phyloP scores from a whole-genome alignment of 2,329 filamentous ascomycete genomes.

The Colletotrichum sansevieriae region DNA sequence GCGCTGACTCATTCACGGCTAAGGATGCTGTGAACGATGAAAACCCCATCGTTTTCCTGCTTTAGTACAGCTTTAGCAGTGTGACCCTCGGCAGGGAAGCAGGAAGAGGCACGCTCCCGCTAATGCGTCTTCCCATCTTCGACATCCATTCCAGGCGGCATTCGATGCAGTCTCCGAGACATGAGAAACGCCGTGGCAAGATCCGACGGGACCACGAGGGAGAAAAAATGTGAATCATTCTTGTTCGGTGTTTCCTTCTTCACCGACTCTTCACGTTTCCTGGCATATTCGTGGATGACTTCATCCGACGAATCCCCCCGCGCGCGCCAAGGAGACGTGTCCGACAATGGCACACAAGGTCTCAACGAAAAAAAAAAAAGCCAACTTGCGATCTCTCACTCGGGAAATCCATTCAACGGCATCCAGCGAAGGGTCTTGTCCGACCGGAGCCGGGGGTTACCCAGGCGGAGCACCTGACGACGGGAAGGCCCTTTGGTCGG shows the following conservation, averaged over 20 bases:
- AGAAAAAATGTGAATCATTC: constrained; percentile 24
- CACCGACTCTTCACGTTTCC: constrained; percentile 42
- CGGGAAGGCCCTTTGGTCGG: background rate
- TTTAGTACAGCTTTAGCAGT: constrained; percentile 18
- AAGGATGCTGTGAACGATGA: constrained; percentile 35
- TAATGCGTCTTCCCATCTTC: constrained; percentile 36
- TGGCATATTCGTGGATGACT: constrained; percentile 36
- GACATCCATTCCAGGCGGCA: constrained; percentile 36
- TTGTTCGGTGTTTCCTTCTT: constrained; percentile 34
- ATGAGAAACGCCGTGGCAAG: constrained; percentile 32
- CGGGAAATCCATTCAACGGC: constrained; percentile 25
- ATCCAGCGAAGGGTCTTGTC: constrained; percentile 27
- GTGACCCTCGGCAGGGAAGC: constrained; percentile 41
- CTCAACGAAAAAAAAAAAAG: background rate
- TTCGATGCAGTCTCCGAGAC: constrained; percentile 41
- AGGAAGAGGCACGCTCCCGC: constrained; percentile 36
- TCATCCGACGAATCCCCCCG: constrained; percentile 27
- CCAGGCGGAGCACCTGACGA: constrained; percentile 21
- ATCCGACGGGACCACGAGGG: constrained; percentile 12
- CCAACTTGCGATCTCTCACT: constrained; percentile 21
- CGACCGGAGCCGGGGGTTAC: constrained; percentile 18
- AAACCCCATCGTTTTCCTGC: constrained; percentile 6
- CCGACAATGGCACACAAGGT: constrained; percentile 15
- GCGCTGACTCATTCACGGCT: constrained; percentile 35
- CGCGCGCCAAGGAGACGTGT: constrained; percentile 18